A percentile compares a stretch with the other conserved stretches of the same genome.
phyloP scores from a whole-genome alignment of 2,329 filamentous ascomycete species.

The Ophiostoma pallidulum region DNA sequence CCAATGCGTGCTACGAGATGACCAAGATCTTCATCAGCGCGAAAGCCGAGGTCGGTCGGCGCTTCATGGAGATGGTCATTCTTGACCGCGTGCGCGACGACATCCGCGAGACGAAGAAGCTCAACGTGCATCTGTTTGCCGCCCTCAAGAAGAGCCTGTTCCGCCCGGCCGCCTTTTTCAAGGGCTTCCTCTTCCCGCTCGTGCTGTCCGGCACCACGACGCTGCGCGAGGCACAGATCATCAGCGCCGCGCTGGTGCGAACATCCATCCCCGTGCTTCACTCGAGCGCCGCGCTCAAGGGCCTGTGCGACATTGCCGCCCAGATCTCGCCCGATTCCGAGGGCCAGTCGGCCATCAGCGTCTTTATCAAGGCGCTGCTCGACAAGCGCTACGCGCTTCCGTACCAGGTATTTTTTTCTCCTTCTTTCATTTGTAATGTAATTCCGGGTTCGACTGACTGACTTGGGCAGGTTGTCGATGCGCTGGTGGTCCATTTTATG shows the following conservation, averaged over 20 bases:
- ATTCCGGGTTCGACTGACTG: no score
- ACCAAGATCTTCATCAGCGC: slow-evolving; percentile 87
- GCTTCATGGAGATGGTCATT: slow-evolving; percentile 79
- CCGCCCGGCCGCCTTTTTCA: slow-evolving; percentile 94
- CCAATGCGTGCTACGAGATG: slow-evolving; percentile 75
- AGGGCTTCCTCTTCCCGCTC: slow-evolving; percentile 83
- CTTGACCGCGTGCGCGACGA: slow-evolving; percentile 87
- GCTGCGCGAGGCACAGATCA: slow-evolving; percentile 81
- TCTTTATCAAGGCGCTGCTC: slow-evolving; percentile 85
- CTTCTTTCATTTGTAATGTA: background rate
- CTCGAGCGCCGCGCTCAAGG: slow-evolving; percentile 82
- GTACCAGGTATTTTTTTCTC: slow-evolving; percentile 58
- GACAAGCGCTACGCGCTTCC: slow-evolving; percentile 97
- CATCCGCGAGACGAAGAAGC: slow-evolving; percentile 86
- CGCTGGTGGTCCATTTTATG: slow-evolving; percentile 92
- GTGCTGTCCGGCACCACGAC: slow-evolving; percentile 81
- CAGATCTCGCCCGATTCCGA: slow-evolving; percentile 80
- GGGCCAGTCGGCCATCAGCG: slow-evolving; percentile 83
- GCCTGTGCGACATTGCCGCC: slow-evolving; percentile 87
- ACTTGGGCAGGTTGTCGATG: slow-evolving; percentile 68
- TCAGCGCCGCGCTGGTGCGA: slow-evolving; percentile 74
- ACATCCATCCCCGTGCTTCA: slow-evolving; percentile 86
- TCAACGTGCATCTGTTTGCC: slow-evolving; percentile 94
- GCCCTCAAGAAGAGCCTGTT: slow-evolving; percentile 86
- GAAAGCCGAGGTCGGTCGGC: slow-evolving; percentile 68